These are phyloP conservation scores for Capsicum pubescens DNA, from an alignment of 257 asterid species.

Conservation along the genomic window DNA sequence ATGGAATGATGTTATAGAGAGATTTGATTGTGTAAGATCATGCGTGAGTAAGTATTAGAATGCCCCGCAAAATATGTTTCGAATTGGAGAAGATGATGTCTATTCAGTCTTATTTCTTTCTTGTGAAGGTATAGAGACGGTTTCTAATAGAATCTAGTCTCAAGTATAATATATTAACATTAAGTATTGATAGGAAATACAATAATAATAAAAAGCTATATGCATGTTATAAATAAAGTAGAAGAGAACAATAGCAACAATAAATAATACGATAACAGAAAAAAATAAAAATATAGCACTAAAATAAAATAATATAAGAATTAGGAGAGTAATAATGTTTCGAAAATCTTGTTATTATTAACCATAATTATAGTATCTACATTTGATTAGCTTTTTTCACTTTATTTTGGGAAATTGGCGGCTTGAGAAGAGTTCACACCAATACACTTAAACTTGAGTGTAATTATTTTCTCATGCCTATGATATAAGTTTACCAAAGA, in stretches of 20 bases:
- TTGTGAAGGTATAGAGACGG: not conserved
- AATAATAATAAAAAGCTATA: not conserved
- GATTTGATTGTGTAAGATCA: not conserved
- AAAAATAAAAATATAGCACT: not conserved
- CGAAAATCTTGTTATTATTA: slow-evolving; percentile 19
- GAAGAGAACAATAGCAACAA: not conserved
- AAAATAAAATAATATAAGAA: not conserved
- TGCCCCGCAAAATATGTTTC: not conserved
- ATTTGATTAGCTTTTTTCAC: slow-evolving; percentile 7
- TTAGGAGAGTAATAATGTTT: not conserved
- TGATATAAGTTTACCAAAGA: not conserved
- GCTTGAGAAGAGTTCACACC: slow-evolving; percentile 26
- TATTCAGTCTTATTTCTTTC: not conserved
- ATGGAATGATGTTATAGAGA: not conserved
- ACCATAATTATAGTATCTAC: slow-evolving; percentile 18
- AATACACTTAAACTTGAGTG: slow-evolving; percentile 16
- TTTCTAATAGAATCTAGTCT: not conserved
- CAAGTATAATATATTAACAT: not conserved
- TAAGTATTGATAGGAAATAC: not conserved
- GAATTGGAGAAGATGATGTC: not conserved
- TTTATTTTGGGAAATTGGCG: slow-evolving; percentile 29
- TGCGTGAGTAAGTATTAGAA: not conserved
- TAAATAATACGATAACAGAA: not conserved
- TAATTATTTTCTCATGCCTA: not conserved
- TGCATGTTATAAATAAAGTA: not conserved